These are phyloP conservation scores for Laburnicola sp. DNA, from an alignment of 2,329 filamentous ascomycete genomes.

Conservation along the genomic window DNA sequence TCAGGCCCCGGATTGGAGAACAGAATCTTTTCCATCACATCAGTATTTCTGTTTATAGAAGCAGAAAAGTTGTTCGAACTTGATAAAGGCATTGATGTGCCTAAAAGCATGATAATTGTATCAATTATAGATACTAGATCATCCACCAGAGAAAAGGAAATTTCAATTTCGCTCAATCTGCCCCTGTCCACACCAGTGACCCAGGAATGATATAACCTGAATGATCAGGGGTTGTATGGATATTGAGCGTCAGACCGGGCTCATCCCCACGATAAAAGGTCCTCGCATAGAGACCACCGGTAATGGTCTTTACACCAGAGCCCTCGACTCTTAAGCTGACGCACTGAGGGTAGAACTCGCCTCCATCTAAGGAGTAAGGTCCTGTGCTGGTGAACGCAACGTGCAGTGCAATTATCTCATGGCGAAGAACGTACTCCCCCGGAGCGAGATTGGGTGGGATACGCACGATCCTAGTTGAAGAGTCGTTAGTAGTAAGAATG, in stretches of 20 bases:
- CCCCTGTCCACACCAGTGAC: constrained; percentile 25
- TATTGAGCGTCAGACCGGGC: constrained; percentile 45
- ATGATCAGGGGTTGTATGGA: constrained; percentile 22
- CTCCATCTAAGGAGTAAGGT: constrained; percentile 46
- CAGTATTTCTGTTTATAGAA: too few relatives aligned
- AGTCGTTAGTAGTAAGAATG: constrained; percentile 26
- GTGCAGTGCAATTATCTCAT: constrained; percentile 50
- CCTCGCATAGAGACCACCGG: constrained; percentile 40
- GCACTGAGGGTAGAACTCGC: constrained; percentile 57
- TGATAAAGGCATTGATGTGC: too few relatives aligned
- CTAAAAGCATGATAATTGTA: too few relatives aligned
- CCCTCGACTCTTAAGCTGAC: constrained; percentile 52
- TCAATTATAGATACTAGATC: background rate
- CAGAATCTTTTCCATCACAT: too few relatives aligned
- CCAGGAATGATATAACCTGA: constrained; percentile 32
- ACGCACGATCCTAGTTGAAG: constrained; percentile 42
- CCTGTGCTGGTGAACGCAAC: constrained; percentile 39
- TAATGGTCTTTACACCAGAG: constrained; percentile 39
- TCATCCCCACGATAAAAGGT: constrained; percentile 46
- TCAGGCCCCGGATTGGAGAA: too few relatives aligned
- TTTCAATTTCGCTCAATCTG: background rate
- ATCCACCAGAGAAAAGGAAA: background rate
- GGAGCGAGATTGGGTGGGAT: constrained; percentile 46
- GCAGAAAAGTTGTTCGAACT: too few relatives aligned
- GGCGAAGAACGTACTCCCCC: constrained; percentile 48